Percentiles rank a stretch among this genome's conserved stretches.
Evolutionary conservation across 345 rosid genomes (phyloP).

Genomic region (Ceriops zippeliana): DNA sequence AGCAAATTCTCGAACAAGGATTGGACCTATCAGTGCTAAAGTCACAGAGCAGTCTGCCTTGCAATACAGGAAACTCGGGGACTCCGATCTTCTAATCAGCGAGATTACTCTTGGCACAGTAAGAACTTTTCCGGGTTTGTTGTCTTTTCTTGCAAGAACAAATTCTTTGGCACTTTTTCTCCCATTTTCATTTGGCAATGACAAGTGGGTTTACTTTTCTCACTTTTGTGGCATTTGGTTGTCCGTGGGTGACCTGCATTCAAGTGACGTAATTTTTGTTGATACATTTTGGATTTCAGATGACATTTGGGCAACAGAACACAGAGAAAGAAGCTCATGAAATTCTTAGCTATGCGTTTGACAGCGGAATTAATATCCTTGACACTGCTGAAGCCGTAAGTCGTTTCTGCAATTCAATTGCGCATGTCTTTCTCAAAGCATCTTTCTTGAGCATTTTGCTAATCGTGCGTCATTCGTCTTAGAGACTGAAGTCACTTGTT

Average conservation of each 20-base stretch:
- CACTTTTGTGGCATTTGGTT: not conserved
- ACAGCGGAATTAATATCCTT: slow-evolving; percentile 65
- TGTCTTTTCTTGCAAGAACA: too few relatives aligned
- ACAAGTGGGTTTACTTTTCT: not conserved
- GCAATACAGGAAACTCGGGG: slow-evolving; percentile 74
- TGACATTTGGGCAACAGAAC: slow-evolving; percentile 4
- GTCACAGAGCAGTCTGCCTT: slow-evolving; percentile 39
- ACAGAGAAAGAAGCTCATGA: slow-evolving; percentile 71
- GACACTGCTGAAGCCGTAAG: slow-evolving; percentile 90
- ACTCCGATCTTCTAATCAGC: slow-evolving; percentile 64
- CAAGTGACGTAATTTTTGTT: not conserved
- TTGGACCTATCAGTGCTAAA: slow-evolving; percentile 25
- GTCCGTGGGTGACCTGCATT: not conserved
- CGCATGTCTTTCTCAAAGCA: not conserved
- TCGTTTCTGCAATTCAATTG: slow-evolving; percentile 7
- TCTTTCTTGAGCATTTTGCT: not conserved
- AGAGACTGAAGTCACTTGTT: slow-evolving; percentile 1
- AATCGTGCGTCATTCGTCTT: slow-evolving; percentile 20
- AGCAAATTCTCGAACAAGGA: slow-evolving; percentile 15
- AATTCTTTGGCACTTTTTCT: not conserved
- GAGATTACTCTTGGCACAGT: slow-evolving; percentile 76
- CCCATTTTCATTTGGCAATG: not conserved
- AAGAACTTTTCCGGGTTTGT: slow-evolving; percentile 1
- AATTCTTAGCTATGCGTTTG: slow-evolving; percentile 70
- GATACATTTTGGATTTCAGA: not conserved